Base-by-base conservation (phyloP, 2,329 filamentous ascomycete genomes). In the Exutisphaerella laricina region DNA sequence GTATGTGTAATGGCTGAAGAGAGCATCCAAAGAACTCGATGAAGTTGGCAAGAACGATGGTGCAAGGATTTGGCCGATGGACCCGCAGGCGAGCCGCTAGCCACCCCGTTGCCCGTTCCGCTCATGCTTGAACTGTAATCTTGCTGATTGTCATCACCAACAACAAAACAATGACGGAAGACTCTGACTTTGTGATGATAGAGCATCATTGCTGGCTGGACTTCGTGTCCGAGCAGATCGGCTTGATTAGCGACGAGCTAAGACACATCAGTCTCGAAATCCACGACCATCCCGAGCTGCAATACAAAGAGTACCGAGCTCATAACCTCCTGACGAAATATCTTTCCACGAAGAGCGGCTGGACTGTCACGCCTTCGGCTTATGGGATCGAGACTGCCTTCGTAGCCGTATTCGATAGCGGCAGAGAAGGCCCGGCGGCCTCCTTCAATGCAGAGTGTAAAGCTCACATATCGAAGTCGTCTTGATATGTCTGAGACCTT, bases 301-400 rank as follows among this genome's bases (percentile, higher is more conserved):
- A 44, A n/a, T 44, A 44, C 23, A 44, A 73, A 26, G 72, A 76
- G 46, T 63, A 64, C 43, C 70, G 70, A 30, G 71, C 74, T 0
- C 74, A 78, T 50, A 65, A 71, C 10, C 62, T 69, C 3, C 59
- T 79, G 37, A 74, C 71, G 1, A 61, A 63, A 4, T 78, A 73
- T 45, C 62, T 77, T 56, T 59, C 55, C 66, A 65, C 38, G 38
- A 61, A 10, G 70, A 66, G 25, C 36, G 48, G 52, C 7, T 77
- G 75, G 74, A 62, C 67, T 21, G 73, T 79, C 18, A 75, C 66
- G 1, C 65, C 66, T 2, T 73, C 72, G 1, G 73, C 71, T 1
- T 77, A 75, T 49, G 70, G 67, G 6, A 65, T 78, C 48, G 62
- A 65, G 23, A 78, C 74, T 2, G 74, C 74, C 9, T 78, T 75